These are phyloP conservation scores for Medicago ruthenica DNA, from an alignment of 306 rosid species.

Conservation along the genomic window DNA sequence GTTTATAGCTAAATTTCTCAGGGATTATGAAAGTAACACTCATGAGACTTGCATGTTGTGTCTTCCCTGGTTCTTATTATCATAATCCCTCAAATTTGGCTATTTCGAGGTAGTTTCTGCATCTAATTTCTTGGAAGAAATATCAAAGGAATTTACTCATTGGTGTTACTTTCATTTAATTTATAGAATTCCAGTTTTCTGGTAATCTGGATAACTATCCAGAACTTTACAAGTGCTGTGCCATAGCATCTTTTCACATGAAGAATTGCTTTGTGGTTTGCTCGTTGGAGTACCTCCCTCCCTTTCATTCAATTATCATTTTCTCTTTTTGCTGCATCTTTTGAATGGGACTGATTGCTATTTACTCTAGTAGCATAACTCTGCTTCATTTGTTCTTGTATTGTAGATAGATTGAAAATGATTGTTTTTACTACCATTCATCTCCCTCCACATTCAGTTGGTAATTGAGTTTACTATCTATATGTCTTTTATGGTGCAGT, in stretches of 20 bases:
- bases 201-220: too few species aligned
- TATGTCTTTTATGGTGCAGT: slow-evolving; percentile 57
- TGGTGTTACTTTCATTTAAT: too few species aligned
- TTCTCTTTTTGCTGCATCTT: neutral
- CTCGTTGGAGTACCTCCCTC: neutral
- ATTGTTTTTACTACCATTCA: slow-evolving; percentile 8
- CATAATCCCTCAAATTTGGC: too few species aligned
- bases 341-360: slow-evolving; percentile 12
- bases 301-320: neutral
- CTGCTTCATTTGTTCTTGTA: slow-evolving; percentile 18
- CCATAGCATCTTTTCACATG: neutral
- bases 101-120: too few species aligned
- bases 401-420: slow-evolving; percentile 28
- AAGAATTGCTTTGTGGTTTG: slow-evolving; percentile 31
- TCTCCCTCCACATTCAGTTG: slow-evolving; percentile 28
- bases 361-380: neutral
- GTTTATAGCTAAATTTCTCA: too few species aligned
- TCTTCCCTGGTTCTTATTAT: too few species aligned
- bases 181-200: too few species aligned
- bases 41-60: too few species aligned
- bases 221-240: neutral
- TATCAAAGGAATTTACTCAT: too few species aligned
- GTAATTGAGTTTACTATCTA: slow-evolving; percentile 34
- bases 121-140: too few species aligned
- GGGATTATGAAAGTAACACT: too few species aligned